Evolutionary conservation across 805 yeast species (phyloP), one percentile per base, ranked within the genome.

Genomic region (Schwanniomyces polymorphus): DNA sequence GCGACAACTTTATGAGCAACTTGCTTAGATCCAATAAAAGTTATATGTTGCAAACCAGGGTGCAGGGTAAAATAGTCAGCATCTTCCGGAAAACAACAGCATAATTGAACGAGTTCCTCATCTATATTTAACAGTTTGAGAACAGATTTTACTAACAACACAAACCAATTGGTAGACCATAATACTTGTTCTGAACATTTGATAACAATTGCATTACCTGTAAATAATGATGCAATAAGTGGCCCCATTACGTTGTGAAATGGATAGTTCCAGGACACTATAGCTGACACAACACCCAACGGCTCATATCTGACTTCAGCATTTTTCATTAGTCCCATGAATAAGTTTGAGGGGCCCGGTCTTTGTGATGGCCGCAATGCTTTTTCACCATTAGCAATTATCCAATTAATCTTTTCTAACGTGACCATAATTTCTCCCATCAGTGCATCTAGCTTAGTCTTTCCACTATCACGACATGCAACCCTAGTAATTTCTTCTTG

Each of bases 211-310:
- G 91, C 91, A 60, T 94, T 92, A 4, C 99, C 99, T 5, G 97
- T 82, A 61, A 91, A 89, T 23, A 94, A 65, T 1, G 92, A 81
- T 2, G 98, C 95, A 47, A 91, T 83, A 1, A 94, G 76, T 1
- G 99, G 99, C 2, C 97, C 97, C 76, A 94, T 69, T 43, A 91
- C 71, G 65, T 94, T 94, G 64, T 94, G 99, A 66, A 94, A 85
- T 0, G 99, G 99, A 64, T 94, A 94, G 62, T 94, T 94, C 99
- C 99, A 94, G 3, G 97, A 88, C 1, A 94, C 89, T 50, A 94
- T 74, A 0, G 98, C 96, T 7, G 95, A 80, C 23, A 92, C 92
- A 11, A 85, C 87, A 6, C 94, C 94, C 46, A 92, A 67, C 0
- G 99, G 98, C 65, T 91, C 96, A 65, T 94, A 94, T 52, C 95